Base-by-base conservation (phyloP, 495 filamentous ascomycete species). In the Copromyces sp. region DNA sequence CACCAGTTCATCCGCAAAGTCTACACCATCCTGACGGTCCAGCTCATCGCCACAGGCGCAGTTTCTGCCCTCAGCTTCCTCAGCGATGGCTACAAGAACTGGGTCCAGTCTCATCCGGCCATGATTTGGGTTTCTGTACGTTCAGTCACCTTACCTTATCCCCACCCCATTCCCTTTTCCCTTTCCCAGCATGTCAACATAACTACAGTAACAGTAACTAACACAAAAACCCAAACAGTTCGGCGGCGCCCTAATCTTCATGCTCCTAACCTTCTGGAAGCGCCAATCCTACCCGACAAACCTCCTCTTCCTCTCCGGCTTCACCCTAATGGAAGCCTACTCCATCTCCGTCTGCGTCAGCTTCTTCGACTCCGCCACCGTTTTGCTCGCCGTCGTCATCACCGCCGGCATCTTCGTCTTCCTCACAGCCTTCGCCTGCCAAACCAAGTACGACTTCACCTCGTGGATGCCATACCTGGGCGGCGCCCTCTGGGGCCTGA, bases 391-490 rank as follows among this genome's bases (percentile, higher is more conserved):
- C 14, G 90, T 97, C 20, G 80, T 97, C 73, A 89, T 99, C 61
- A 99, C 95, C 0, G 89, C 93, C 5, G 95, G 92, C 68, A 94
- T 99, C 79, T 99, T 99, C 82, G 84, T 97, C 61, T 94, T 91
- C 61, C 87, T 99, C 59, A 98, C 94, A 0, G 80, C 95, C 12
- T 99, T 98, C 81, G 95, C 95, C 39, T 96, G 94, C 89, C 95
- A 99, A 83, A 93, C 92, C 69, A 97, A 97, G 80, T 98, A 98
- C 81, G 96, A 99, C 86, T 98, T 99, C 82, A 98, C 94, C 0
- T 87, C 87, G 69, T 97, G 94, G 96, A 93, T 94, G 87, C 95
- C 95, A 37, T 98, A 97, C 79, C 88, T 99, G 11, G 96, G 96
- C 78, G 93, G 94, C 70, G 90, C 83, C 0, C 87, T 99, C 11